phyloP scores from a whole-genome alignment of 2,329 filamentous ascomycete species.

The Neofusicoccum kwambonambiense region DNA sequence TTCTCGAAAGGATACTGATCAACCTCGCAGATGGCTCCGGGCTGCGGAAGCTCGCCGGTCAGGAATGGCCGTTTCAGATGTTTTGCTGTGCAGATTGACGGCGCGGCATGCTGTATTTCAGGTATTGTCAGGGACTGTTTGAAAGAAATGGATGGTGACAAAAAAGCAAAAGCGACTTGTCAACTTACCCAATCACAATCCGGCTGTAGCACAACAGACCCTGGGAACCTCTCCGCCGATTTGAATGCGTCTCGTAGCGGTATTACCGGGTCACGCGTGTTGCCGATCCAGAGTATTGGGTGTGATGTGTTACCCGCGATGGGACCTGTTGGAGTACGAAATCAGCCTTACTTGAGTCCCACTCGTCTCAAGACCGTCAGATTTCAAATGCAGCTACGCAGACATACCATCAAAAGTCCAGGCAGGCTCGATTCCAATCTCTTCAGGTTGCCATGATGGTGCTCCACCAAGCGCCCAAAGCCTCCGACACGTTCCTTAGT shows the following conservation, averaged over 20 bases:
- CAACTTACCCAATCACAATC: conserved; percentile 32
- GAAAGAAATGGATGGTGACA: background rate
- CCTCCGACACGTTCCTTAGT: background rate
- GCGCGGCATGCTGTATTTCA: conserved; percentile 11
- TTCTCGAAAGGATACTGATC: conserved; percentile 14
- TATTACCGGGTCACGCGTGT: background rate
- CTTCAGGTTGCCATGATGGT: background rate
- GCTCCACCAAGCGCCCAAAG: background rate
- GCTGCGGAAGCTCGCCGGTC: conserved; percentile 14
- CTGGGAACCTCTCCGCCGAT: conserved; percentile 43
- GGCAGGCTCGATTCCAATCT: background rate
- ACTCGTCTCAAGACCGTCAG: background rate
- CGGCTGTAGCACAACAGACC: conserved; percentile 46
- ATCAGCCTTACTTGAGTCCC: background rate
- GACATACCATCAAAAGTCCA: background rate
- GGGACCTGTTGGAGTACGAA: background rate
- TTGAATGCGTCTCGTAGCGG: conserved; percentile 29
- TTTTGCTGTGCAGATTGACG: conserved; percentile 20
- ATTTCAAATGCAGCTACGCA: background rate
- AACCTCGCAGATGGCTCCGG: conserved; percentile 15
- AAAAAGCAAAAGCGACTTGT: background rate
- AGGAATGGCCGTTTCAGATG: conserved; percentile 19
- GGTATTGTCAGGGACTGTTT: background rate
- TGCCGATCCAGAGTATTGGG: conserved; percentile 5
- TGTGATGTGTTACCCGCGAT: conserved; percentile 3